These are phyloP conservation scores for Catharanthus roseus DNA, from an alignment of 257 asterid genomes.

Conservation along the genomic window DNA sequence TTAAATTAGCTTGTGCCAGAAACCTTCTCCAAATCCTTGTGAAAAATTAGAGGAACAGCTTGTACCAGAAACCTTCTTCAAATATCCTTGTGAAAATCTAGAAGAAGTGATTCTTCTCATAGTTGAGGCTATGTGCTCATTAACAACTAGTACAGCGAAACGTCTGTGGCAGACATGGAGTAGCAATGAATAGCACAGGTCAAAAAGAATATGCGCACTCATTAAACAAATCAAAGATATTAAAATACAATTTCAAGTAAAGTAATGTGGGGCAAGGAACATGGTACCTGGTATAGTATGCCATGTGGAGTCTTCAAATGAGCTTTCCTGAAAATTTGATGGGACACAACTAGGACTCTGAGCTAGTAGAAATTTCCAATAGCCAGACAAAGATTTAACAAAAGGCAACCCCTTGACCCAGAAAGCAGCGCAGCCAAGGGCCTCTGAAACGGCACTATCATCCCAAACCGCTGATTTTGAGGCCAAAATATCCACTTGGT, in stretches of 20 bases:
- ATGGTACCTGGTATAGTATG: conserved; percentile 67
- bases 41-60: not conserved
- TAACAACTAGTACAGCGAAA: not conserved
- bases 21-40: not conserved
- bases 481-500: conserved; percentile 51
- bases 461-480: conserved; percentile 86
- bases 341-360: conserved; percentile 54
- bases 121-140: not conserved
- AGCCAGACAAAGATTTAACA: conserved; percentile 76
- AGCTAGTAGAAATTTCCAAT: conserved; percentile 75
- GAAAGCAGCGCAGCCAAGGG: conserved; percentile 77
- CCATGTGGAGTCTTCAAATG: conserved; percentile 85
- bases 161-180: not conserved
- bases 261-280: conserved; percentile 6
- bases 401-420: conserved; percentile 90
- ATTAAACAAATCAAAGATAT: not conserved
- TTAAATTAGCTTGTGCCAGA: not conserved
- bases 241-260: not conserved
- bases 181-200: not conserved
- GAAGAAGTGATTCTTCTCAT: not conserved
- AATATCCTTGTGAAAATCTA: not conserved
- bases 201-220: not conserved
- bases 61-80: not conserved
- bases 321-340: conserved; percentile 43
- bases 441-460: conserved; percentile 62